Evolutionary conservation across 805 yeast species (phyloP).

Genomic region (Ogataea wickerhamii): DNA sequence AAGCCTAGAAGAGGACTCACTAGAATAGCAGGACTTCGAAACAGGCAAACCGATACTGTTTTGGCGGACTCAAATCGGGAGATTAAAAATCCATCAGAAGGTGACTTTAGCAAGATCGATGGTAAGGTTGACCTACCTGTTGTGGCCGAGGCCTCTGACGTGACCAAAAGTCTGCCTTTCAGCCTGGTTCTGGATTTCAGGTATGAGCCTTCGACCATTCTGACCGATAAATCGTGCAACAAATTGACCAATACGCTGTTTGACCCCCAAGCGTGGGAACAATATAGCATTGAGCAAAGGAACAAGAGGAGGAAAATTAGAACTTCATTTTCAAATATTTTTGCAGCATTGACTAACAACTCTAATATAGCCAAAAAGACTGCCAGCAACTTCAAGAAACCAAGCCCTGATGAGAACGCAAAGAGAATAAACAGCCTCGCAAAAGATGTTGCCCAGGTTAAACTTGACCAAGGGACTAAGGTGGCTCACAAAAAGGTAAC

Average conservation of each 20-base stretch:
- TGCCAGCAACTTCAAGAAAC: conserved; percentile 53
- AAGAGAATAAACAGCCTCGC: conserved; percentile 25
- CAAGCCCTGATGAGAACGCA: conserved; percentile 75
- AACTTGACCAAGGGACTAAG: conserved; percentile 11
- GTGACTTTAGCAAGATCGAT: too few relatives aligned
- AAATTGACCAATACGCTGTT: conserved; percentile 10
- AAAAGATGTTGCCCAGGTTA: conserved; percentile 23
- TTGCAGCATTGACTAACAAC: conserved; percentile 37
- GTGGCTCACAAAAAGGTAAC: conserved; percentile 17
- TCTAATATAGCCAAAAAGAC: conserved; percentile 39
- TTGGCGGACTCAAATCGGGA: too few relatives aligned
- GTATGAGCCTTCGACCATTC: conserved; percentile 1
- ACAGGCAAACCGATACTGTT: too few relatives aligned
- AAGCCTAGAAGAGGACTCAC: too few relatives aligned
- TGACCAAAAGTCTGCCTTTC: too few relatives aligned
- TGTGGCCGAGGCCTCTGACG: too few relatives aligned
- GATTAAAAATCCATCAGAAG: too few relatives aligned
- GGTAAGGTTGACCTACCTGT: too few relatives aligned
- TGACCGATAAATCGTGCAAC: conserved; percentile 12
- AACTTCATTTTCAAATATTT: conserved; percentile 7
- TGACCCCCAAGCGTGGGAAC: not conserved
- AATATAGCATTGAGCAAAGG: conserved; percentile 6
- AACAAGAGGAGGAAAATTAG: conserved; percentile 5
- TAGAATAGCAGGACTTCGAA: too few relatives aligned
- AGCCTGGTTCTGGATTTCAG: conserved; percentile 6